Conservation (phyloP, 805 yeast species). For the Wickerhamomyces sydowiorum region DNA sequence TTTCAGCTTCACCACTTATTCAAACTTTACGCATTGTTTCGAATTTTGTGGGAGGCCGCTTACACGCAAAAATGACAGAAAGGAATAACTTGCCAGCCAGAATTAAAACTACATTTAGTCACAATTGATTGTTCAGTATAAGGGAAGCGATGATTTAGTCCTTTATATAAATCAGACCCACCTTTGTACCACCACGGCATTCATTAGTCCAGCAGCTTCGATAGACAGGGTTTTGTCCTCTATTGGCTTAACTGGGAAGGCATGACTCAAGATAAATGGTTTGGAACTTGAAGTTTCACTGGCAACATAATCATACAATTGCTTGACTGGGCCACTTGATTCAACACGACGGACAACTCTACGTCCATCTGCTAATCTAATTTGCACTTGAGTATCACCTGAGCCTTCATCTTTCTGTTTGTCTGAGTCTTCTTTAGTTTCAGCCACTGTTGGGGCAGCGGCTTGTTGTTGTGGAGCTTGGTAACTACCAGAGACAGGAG, state of each 20-base stretch:
- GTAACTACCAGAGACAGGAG: constrained; percentile 77
- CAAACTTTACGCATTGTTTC: no score
- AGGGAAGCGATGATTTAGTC: no score
- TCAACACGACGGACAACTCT: constrained; percentile 60
- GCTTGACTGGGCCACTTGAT: constrained; percentile 57
- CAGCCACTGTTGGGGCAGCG: constrained; percentile 2
- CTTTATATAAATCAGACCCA: no score
- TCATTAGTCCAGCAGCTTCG: constrained; percentile 68
- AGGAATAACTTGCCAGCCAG: no score
- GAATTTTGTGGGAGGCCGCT: no score
- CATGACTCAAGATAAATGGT: constrained; percentile 61
- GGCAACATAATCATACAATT: constrained; percentile 64
- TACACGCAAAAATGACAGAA: no score
- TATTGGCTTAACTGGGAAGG: constrained; percentile 78
- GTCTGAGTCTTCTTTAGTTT: constrained; percentile 16
- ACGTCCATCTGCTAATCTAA: constrained; percentile 79
- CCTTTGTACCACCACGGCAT: constrained; percentile 87
- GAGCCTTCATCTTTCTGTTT: constrained; percentile 20
- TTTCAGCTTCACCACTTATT: no score
- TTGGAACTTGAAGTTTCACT: constrained; percentile 32
- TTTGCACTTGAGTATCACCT: constrained; percentile 75
- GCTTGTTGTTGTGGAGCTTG: constrained; percentile 7
- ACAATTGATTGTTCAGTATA: no score
- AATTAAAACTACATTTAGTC: no score
- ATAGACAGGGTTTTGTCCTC: constrained; percentile 52